phyloP scores from a whole-genome alignment of 73 alveolate genomes.

The Tetrahymena borealis region DNA sequence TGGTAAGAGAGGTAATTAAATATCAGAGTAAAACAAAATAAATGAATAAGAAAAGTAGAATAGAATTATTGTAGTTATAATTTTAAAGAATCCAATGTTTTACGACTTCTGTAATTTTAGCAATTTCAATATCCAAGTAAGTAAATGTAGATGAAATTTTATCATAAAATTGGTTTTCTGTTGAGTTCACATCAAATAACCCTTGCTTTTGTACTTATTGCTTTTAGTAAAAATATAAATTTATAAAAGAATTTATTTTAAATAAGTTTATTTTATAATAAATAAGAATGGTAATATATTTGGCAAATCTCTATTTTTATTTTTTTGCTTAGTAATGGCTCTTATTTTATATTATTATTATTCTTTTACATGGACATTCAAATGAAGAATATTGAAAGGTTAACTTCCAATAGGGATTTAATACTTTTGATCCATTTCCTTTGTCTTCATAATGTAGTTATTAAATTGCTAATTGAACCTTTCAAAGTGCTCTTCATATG shows the following conservation, averaged over 20 bases:
- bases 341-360: constrained; percentile 1
- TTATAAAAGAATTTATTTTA: neutral
- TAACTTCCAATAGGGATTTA: constrained; percentile 25
- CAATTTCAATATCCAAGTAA: neutral
- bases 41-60: too few relatives aligned
- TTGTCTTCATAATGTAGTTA: constrained; percentile 9
- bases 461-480: constrained; percentile 25
- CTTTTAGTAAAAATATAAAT: too few relatives aligned
- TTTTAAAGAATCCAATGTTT: too few relatives aligned
- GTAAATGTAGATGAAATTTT: neutral
- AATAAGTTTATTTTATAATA: neutral
- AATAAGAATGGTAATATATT: neutral
- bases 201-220: neutral
- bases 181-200: neutral
- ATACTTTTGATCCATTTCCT: constrained; percentile 28
- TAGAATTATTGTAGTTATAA: too few relatives aligned
- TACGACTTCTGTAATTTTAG: neutral
- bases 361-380: constrained; percentile 24
- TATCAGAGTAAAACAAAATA: too few relatives aligned
- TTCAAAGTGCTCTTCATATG: constrained; percentile 35
- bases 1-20: neutral
- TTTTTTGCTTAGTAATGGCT: neutral
- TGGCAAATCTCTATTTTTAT: constrained; percentile 2
- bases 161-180: neutral
- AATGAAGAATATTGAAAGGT: constrained; percentile 9